These are phyloP conservation scores for Curvularia sp. DNA, from an alignment of 2,329 filamentous ascomycete genomes.

Conservation along the genomic window DNA sequence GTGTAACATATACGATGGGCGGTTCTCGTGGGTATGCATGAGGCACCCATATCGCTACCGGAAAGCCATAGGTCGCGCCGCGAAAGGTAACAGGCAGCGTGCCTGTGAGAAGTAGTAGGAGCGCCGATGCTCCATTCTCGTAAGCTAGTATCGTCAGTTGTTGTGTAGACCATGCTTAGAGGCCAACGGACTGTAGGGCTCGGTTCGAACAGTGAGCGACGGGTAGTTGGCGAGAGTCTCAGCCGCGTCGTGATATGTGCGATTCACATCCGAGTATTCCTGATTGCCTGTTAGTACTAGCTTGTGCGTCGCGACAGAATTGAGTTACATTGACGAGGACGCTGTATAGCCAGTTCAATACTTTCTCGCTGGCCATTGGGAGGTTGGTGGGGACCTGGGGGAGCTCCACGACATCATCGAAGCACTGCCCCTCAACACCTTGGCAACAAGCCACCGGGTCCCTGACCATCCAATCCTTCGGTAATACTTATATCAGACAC, in stretches of 20 bases:
- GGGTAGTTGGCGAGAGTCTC: constrained; percentile 80
- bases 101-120: constrained; percentile 85
- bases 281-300: constrained; percentile 48
- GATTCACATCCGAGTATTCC: constrained; percentile 93
- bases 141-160: constrained; percentile 68
- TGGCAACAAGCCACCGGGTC: constrained; percentile 22
- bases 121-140: constrained; percentile 83
- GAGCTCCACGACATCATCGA: constrained; percentile 9
- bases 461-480: background rate
- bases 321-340: constrained; percentile 67
- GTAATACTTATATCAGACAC: background rate
- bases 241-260: constrained; percentile 90
- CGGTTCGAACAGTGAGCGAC: constrained; percentile 82
- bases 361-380: constrained; percentile 78
- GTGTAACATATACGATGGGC: constrained; percentile 87
- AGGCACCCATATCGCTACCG: constrained; percentile 90
- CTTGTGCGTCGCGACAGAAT: background rate
- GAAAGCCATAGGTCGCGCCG: constrained; percentile 88
- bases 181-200: constrained; percentile 82
- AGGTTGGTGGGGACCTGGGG: constrained; percentile 9
- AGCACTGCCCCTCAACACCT: constrained; percentile 24
- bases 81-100: constrained; percentile 92
- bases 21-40: constrained; percentile 86
- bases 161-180: constrained; percentile 2
- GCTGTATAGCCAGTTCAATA: constrained; percentile 94